These are phyloP conservation scores for Neonectria punicea DNA, from an alignment of 2,329 filamentous ascomycete species.

Conservation along the genomic window DNA sequence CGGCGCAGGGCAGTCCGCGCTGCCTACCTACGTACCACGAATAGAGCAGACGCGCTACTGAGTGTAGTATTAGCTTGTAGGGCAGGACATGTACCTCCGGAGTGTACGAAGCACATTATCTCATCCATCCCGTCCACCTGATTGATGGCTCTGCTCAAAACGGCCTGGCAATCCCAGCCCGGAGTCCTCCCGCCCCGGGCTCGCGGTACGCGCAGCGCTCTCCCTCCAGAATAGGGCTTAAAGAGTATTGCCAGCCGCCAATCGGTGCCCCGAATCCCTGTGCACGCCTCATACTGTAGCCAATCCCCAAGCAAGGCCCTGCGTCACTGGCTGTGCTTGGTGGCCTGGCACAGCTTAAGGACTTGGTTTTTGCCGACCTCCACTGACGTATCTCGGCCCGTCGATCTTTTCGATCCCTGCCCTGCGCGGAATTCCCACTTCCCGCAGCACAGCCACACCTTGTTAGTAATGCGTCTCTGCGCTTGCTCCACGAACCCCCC, in stretches of 20 bases:
- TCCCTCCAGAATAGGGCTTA: background rate
- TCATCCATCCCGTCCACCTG: background rate
- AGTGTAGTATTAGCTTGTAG: background rate
- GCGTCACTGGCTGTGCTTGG: background rate
- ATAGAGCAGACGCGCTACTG: no score
- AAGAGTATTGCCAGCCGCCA: background rate
- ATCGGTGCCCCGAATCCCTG: background rate
- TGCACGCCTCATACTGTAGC: background rate
- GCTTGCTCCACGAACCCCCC: background rate
- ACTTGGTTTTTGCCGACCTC: conserved; percentile 8
- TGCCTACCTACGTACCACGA: background rate
- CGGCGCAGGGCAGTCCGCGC: background rate
- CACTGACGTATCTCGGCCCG: conserved; percentile 41
- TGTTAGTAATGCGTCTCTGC: conserved; percentile 33
- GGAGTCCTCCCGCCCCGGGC: conserved; percentile 19
- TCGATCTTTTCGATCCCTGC: conserved; percentile 36
- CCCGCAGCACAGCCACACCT: conserved; percentile 40
- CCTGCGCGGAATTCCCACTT: conserved; percentile 20
- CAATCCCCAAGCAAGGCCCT: background rate
- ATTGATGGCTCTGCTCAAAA: background rate
- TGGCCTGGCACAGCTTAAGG: conserved; percentile 3
- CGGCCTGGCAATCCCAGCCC: conserved; percentile 6
- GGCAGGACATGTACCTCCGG: conserved; percentile 15
- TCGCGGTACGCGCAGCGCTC: conserved; percentile 3
- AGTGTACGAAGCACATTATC: conserved; percentile 2